Conservation (phyloP, 148 eudicot species). For the Beta vulgaris region DNA sequence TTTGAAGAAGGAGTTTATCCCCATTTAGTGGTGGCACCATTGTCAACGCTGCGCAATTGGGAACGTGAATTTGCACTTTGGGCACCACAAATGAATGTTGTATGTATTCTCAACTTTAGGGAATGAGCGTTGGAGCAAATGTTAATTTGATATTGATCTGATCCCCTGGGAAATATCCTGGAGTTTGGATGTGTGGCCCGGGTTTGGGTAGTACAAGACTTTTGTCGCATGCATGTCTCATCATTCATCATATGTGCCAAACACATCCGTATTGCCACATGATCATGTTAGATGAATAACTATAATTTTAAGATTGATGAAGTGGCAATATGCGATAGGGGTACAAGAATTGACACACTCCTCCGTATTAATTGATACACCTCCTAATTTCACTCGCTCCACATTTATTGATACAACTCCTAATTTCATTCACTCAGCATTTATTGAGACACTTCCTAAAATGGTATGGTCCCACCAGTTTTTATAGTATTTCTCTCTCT, state of each 20-base stretch:
- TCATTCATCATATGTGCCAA: not conserved
- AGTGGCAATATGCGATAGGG: not conserved
- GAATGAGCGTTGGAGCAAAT: slow-evolving; percentile 3
- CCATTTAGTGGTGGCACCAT: slow-evolving; percentile 92
- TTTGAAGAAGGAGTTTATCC: slow-evolving; percentile 63
- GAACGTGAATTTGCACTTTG: slow-evolving; percentile 96
- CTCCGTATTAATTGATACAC: too few species aligned
- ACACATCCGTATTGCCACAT: not conserved
- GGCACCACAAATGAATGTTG: slow-evolving; percentile 99
- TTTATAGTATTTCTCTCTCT: too few species aligned
- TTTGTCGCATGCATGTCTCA: not conserved
- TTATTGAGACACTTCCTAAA: too few species aligned
- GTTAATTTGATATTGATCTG: not conserved
- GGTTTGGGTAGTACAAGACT: not conserved
- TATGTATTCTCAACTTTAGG: slow-evolving; percentile 41
- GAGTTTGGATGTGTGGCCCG: not conserved
- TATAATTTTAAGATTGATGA: not conserved
- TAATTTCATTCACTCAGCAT: too few species aligned
- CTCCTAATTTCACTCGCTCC: too few species aligned
- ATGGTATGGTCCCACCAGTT: too few species aligned
- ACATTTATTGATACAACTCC: too few species aligned
- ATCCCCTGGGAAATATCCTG: not conserved
- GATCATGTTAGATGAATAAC: not conserved
- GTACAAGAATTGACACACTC: not conserved
- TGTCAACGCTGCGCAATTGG: slow-evolving; percentile 96